Evolutionary conservation across 495 filamentous ascomycete species (phyloP).

Genomic region (Daldinia caldariorum): DNA sequence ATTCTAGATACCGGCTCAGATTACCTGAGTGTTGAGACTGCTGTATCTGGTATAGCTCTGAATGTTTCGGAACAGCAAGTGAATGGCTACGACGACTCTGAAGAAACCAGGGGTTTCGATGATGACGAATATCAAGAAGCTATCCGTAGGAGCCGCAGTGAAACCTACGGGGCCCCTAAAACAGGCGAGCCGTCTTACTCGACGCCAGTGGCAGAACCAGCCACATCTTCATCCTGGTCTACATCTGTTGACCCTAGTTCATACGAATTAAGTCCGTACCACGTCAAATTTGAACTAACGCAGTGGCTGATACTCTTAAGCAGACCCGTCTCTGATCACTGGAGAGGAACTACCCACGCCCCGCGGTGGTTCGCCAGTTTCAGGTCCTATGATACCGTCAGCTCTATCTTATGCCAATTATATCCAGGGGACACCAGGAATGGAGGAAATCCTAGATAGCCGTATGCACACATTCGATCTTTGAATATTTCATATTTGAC

Average conservation of each 20-base stretch:
- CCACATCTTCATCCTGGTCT: constrained; percentile 32
- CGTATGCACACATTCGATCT: constrained; percentile 28
- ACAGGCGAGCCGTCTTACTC: constrained; percentile 38
- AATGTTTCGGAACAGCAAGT: constrained; percentile 16
- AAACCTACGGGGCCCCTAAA: constrained; percentile 28
- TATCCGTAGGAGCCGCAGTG: constrained; percentile 33
- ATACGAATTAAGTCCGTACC: constrained; percentile 35
- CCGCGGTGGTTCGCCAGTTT: constrained; percentile 33
- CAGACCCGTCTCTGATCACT: constrained; percentile 23
- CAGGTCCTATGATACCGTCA: constrained; percentile 10
- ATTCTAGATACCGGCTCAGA: constrained; percentile 27
- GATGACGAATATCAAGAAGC: constrained; percentile 39
- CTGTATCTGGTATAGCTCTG: constrained; percentile 3
- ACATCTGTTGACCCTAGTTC: constrained; percentile 34
- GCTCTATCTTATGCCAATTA: constrained; percentile 30
- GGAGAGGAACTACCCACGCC: constrained; percentile 38
- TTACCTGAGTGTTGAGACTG: constrained; percentile 13
- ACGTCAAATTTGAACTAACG: constrained; percentile 1
- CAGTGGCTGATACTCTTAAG: constrained; percentile 17
- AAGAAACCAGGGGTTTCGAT: constrained; percentile 17
- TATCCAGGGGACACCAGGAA: constrained; percentile 45
- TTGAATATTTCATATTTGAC: constrained; percentile 11
- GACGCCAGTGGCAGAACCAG: constrained; percentile 21
- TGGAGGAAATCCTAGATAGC: constrained; percentile 39
- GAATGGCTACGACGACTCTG: constrained; percentile 22